phyloP scores from a whole-genome alignment of 2,329 filamentous ascomycete genomes.

The Colletotrichum sp. region DNA sequence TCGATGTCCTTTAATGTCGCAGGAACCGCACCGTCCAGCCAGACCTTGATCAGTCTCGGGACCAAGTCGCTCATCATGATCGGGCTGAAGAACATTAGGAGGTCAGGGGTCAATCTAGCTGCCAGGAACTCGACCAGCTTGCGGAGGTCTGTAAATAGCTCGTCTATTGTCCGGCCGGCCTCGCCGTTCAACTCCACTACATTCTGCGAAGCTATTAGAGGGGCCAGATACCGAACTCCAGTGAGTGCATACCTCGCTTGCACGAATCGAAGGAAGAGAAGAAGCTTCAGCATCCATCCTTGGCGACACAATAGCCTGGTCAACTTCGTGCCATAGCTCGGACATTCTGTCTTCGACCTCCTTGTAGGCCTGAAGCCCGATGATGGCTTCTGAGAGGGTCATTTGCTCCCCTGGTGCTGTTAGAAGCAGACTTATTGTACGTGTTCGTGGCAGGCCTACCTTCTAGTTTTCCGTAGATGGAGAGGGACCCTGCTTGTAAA shows the following conservation, averaged over 20 bases:
- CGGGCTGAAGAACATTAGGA: slow-evolving; percentile 66
- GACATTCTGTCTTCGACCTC: slow-evolving; percentile 65
- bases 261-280: slow-evolving; percentile 43
- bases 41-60: slow-evolving; percentile 70
- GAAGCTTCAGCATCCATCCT: slow-evolving; percentile 53
- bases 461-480: slow-evolving; percentile 56
- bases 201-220: slow-evolving; percentile 37
- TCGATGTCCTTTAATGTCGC: slow-evolving; percentile 73
- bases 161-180: slow-evolving; percentile 49
- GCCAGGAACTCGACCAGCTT: slow-evolving; percentile 57
- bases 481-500: slow-evolving; percentile 56
- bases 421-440: slow-evolving; percentile 3
- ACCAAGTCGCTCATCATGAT: slow-evolving; percentile 74
- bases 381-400: slow-evolving; percentile 57
- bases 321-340: slow-evolving; percentile 66
- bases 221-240: not conserved
- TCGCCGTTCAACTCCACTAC: slow-evolving; percentile 47
- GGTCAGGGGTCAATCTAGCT: slow-evolving; percentile 54
- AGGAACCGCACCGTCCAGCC: slow-evolving; percentile 80
- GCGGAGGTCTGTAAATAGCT: slow-evolving; percentile 60
- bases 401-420: slow-evolving; percentile 51
- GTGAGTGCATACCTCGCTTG: slow-evolving; percentile 5
- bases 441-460: slow-evolving; percentile 41
- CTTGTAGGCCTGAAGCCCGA: slow-evolving; percentile 63
- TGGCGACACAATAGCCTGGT: slow-evolving; percentile 64